Base-by-base conservation (phyloP, 257 asterid species). In the Thymus mandschuricus region DNA sequence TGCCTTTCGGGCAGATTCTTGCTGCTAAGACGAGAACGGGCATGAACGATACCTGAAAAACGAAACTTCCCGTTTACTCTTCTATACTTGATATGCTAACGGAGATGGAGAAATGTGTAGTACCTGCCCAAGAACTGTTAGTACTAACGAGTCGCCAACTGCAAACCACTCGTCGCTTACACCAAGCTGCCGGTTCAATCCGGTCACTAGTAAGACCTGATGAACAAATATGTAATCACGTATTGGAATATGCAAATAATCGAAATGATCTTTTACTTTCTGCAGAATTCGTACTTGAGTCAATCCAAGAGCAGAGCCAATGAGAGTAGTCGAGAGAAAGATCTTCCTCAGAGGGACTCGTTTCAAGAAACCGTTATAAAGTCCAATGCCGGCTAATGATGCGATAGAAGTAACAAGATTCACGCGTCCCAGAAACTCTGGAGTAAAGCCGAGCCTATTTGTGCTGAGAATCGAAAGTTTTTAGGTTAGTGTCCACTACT, bases 401-500 rank as follows among this genome's bases (percentile, higher is more conserved):
- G 96, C 96, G 57, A 92, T 79, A 44, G 96, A 89, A 10, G 98
- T 89, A 68, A 92, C 91, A 21, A 92, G 87, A 72, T 85, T 88
- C 83, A 89, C 97, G 28, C 99, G 97, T 69, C 99, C 99, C 73
- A 95, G 89, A 79, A 95, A 95, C 81, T 95, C 99, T 0, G 99
- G 97, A 10, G 94, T 87, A 78, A 95, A 95, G 76, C 96, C 92
- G 60, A 95, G 97, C 75, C 69, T 88, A 76, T 95, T 95, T 40
- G 99, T 92, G 45, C 99, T 95, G 82, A 35, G 76, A 75, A 74
- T 69, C 68, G 70, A 71, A 62, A 28, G 46, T 59, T 62, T 65
- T 59, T 11, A 21, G 6, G n/a, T 12, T 5, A 11, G 41, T 28
- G 38, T 54, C 28, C 76, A 75, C 51, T 63, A 60, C 31, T 10